phyloP scores from a whole-genome alignment of 202 grass and related monocot species.

The Schoenoplectus triqueter region DNA sequence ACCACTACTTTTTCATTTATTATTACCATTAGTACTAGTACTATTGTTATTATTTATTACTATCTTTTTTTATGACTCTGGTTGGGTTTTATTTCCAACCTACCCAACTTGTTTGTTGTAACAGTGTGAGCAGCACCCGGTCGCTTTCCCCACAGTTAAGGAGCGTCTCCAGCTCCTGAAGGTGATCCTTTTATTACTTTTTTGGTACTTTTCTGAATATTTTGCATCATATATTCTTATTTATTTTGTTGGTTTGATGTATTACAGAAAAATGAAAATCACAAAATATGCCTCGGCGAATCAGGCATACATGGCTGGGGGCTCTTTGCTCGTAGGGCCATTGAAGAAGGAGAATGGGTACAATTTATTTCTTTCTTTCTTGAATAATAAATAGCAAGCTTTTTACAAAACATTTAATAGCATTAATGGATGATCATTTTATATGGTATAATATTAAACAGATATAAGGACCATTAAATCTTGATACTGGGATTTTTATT shows the following conservation, averaged over 20 bases:
- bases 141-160: constrained; percentile 64
- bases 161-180: constrained; percentile 79
- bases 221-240: not conserved
- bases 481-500: not conserved
- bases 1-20: no score
- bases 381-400: not conserved
- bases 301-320: constrained; percentile 97
- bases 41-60: no score
- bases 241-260: not conserved
- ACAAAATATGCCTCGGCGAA: constrained; percentile 58
- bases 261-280: constrained; percentile 79
- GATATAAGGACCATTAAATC: not conserved
- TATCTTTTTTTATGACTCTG: no score
- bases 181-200: constrained; percentile 49
- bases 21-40: no score
- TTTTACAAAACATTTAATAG: not conserved
- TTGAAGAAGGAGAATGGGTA: constrained; percentile 96
- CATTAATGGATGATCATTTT: not conserved
- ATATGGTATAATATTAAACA: not conserved
- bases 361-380: not conserved
- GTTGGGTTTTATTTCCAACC: no score
- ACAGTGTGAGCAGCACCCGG: constrained; percentile 57
- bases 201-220: constrained; percentile 28
- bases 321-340: constrained; percentile 74
- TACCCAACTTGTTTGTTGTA: no score